Evolutionary conservation across 176 grass and related monocot species (phyloP).

Genomic region (Ensete ventricosum): DNA sequence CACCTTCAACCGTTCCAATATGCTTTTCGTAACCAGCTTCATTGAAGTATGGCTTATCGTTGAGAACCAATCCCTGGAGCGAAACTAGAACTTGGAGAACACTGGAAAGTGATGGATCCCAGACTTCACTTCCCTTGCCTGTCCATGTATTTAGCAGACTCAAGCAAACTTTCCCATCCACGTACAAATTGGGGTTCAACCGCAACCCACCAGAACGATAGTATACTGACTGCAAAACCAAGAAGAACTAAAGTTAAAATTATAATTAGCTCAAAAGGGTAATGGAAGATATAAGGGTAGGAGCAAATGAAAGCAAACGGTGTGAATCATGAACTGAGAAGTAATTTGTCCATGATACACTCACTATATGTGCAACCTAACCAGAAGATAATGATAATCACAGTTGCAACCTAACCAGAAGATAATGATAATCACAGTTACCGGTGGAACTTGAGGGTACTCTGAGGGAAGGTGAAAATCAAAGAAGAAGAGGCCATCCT

Average conservation of each 20-base stretch:
- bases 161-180: constrained; percentile 93
- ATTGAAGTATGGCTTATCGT: constrained; percentile 91
- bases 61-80: constrained; percentile 91
- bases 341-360: background rate
- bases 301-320: background rate
- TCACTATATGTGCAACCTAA: background rate
- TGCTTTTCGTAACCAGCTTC: constrained; percentile 97
- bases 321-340: background rate
- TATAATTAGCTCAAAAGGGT: background rate
- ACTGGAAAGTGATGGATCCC: constrained; percentile 83
- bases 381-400: background rate
- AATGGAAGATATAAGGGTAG: background rate
- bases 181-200: constrained; percentile 91
- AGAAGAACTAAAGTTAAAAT: constrained; percentile 5
- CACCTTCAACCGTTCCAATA: constrained; percentile 83
- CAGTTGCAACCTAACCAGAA: constrained; percentile 10
- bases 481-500: constrained; percentile 98
- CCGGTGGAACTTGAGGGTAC: constrained; percentile 85
- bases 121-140: constrained; percentile 88
- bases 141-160: constrained; percentile 91
- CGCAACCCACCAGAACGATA: constrained; percentile 95
- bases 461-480: constrained; percentile 88
- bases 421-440: constrained; percentile 26
- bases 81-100: constrained; percentile 94
- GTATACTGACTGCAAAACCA: constrained; percentile 61